Percentiles rank a stretch among this genome's conserved stretches.
phyloP scores from a whole-genome alignment of 2,329 filamentous ascomycete species.

The Aspergillus neotritici region DNA sequence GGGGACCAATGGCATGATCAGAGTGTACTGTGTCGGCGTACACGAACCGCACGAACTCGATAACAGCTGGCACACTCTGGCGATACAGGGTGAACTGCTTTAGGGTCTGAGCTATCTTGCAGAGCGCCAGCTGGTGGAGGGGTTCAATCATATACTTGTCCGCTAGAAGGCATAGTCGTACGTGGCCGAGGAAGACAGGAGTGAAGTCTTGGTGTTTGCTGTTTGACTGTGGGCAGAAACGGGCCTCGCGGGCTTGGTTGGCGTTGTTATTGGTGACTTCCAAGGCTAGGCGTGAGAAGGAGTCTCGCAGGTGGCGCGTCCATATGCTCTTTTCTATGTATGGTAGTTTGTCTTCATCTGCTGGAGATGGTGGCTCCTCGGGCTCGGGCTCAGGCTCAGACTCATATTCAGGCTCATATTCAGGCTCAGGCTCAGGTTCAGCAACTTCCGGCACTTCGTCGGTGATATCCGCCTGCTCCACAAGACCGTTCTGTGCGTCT shows the following conservation, averaged over 20 bases:
- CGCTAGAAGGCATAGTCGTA: constrained; percentile 36
- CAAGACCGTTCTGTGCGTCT: too few species aligned
- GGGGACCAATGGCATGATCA: background rate
- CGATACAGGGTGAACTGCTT: constrained; percentile 24
- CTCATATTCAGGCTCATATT: constrained; percentile 4
- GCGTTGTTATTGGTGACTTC: background rate
- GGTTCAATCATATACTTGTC: constrained; percentile 36
- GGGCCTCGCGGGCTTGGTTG: background rate
- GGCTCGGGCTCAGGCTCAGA: constrained; percentile 1
- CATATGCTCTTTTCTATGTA: constrained; percentile 8
- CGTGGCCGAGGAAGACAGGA: constrained; percentile 37
- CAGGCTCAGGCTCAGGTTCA: background rate
- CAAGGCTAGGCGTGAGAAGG: background rate
- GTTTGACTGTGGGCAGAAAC: constrained; percentile 12
- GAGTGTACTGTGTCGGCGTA: constrained; percentile 29
- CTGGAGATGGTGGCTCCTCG: background rate
- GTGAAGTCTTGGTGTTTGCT: constrained; percentile 22
- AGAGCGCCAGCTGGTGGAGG: constrained; percentile 26
- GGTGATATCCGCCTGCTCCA: too few species aligned
- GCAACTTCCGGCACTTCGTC: too few species aligned
- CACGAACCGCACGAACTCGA: constrained; percentile 32
- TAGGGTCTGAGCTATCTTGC: constrained; percentile 32
- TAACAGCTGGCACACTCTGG: constrained; percentile 22
- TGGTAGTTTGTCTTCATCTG: background rate
- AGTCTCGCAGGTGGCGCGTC: constrained; percentile 3